phyloP scores from a whole-genome alignment of 1,139 yeast genomes.

The Diutina siamensis region DNA sequence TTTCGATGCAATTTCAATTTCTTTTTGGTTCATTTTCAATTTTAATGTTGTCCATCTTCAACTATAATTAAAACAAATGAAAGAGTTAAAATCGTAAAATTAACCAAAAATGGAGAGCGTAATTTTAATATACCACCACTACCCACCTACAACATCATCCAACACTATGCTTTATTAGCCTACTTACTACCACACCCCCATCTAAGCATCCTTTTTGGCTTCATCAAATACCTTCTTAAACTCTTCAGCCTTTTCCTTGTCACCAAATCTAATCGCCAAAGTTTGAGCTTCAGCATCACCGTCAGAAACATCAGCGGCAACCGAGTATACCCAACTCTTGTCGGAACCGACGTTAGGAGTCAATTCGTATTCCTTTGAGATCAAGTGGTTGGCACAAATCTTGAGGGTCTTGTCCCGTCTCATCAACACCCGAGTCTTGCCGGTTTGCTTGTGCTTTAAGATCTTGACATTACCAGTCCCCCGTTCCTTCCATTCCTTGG shows the following conservation, averaged over 20 bases:
- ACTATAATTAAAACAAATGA: no score
- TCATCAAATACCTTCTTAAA: conserved; percentile 87
- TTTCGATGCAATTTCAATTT: no score
- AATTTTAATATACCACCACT: no score
- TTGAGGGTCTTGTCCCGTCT: conserved; percentile 97
- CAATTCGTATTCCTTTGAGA: conserved; percentile 73
- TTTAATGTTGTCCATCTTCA: no score
- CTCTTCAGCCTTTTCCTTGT: conserved; percentile 92
- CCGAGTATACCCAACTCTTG: conserved; percentile 96
- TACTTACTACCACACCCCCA: background rate
- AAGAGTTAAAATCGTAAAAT: no score
- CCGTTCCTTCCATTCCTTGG: conserved; percentile 98
- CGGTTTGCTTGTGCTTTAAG: conserved; percentile 72
- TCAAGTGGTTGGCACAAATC: conserved; percentile 94
- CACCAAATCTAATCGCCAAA: conserved; percentile 93
- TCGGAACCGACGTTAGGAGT: conserved; percentile 94
- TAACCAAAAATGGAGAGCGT: no score
- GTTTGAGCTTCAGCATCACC: conserved; percentile 96
- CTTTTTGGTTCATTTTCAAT: no score
- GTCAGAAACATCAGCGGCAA: conserved; percentile 89
- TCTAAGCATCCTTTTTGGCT: conserved; percentile 42
- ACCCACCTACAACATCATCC: background rate
- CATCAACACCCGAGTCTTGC: conserved; percentile 85
- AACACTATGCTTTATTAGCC: background rate
- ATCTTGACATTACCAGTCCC: conserved; percentile 98